Percentiles rank a stretch among this genome's conserved stretches.
Conservation (phyloP, 192 early-diverging fungal genomes). For the Polychytrium aggregatum region DNA sequence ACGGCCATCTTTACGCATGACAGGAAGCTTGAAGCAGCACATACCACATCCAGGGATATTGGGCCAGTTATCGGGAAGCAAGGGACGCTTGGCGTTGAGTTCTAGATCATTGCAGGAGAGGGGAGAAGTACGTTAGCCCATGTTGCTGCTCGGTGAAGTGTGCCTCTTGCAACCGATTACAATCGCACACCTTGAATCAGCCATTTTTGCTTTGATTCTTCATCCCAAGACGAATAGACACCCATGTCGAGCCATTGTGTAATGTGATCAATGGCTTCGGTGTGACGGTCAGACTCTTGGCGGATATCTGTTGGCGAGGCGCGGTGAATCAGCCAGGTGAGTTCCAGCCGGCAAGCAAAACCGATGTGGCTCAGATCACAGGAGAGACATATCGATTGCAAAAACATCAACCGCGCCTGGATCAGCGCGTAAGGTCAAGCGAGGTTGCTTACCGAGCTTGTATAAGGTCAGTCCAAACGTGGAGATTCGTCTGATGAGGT, state of each 20-base stretch:
- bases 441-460: conserved; percentile 11
- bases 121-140: background rate
- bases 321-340: too few relatives aligned
- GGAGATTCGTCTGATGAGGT: conserved; percentile 8
- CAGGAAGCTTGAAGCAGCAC: too few relatives aligned
- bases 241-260: conserved; percentile 14
- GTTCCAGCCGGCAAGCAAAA: too few relatives aligned
- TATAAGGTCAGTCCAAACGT: conserved; percentile 19
- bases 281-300: conserved; percentile 20
- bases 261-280: conserved; percentile 18
- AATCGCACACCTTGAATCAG: conserved; percentile 9
- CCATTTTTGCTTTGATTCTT: conserved; percentile 17
- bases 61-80: conserved; percentile 18
- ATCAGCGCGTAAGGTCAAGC: too few relatives aligned
- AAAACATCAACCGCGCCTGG: too few relatives aligned
- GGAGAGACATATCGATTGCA: too few relatives aligned
- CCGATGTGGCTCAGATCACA: too few relatives aligned
- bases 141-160: too few relatives aligned
- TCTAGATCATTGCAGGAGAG: conserved; percentile 2
- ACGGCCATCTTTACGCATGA: too few relatives aligned
- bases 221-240: conserved; percentile 14
- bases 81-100: conserved; percentile 12
- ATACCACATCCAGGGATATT: background rate
- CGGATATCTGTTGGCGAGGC: conserved; percentile 23
- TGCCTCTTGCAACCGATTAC: too few relatives aligned